These are phyloP conservation scores for Telopea speciosissima DNA, from an alignment of 177 flowering plant species.

Conservation along the genomic window DNA sequence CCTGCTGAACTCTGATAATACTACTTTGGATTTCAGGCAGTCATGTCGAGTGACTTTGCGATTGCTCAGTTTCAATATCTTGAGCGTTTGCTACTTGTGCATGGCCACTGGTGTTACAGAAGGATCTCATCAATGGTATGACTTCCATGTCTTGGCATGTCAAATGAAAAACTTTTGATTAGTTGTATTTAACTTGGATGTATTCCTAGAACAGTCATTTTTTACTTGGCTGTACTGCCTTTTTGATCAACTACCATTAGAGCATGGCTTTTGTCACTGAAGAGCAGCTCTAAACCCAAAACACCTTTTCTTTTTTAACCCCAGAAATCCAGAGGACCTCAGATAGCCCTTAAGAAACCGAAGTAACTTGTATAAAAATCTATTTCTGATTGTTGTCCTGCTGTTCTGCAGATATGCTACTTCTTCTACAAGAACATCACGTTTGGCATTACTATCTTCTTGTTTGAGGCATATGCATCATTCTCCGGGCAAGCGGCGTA, in stretches of 20 bases:
- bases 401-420: conserved; percentile 69
- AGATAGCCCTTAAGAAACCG: too few species aligned
- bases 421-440: conserved; percentile 79
- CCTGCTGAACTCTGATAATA: not conserved
- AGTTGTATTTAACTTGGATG: not conserved
- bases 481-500: conserved; percentile 83
- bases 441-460: conserved; percentile 71
- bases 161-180: not conserved
- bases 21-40: conserved; percentile 38
- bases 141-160: not conserved
- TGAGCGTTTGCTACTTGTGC: conserved; percentile 68
- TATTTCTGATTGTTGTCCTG: not conserved
- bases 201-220: not conserved
- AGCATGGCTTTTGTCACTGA: too few species aligned
- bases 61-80: conserved; percentile 74
- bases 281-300: not conserved
- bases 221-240: not conserved
- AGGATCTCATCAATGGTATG: conserved; percentile 69
- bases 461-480: conserved; percentile 68
- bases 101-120: conserved; percentile 90
- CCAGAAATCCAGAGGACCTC: too few species aligned
- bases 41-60: conserved; percentile 72
- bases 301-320: too few species aligned
- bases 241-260: too few species aligned
- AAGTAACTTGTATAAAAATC: too few species aligned